These are phyloP conservation scores for Ascosphaera apis DNA, from an alignment of 2,329 filamentous ascomycete species.

Conservation along the genomic window DNA sequence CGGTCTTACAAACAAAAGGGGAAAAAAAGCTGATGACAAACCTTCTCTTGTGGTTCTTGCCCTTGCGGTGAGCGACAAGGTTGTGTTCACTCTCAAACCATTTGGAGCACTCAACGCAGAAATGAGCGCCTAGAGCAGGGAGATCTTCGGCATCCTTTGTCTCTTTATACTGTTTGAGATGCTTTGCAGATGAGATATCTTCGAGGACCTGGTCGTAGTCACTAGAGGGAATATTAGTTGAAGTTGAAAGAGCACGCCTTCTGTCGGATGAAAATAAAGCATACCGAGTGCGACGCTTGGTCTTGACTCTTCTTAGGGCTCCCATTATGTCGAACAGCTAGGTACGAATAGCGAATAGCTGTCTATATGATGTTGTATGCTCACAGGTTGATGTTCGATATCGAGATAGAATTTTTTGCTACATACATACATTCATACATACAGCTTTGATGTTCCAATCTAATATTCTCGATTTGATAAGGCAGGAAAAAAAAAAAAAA, in stretches of 20 bases:
- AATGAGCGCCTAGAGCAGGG: slow-evolving; percentile 62
- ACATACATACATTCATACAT: too few species aligned
- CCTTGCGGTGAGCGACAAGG: slow-evolving; percentile 50
- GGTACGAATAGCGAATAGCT: too few species aligned
- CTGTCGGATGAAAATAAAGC: slow-evolving; percentile 6
- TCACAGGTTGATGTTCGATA: too few species aligned
- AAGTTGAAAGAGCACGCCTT: slow-evolving; percentile 1
- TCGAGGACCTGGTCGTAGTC: slow-evolving; percentile 79
- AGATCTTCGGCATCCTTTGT: slow-evolving; percentile 67
- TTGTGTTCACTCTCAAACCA: slow-evolving; percentile 80
- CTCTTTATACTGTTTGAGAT: slow-evolving; percentile 56
- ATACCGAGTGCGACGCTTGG: slow-evolving; percentile 46
- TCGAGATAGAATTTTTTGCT: too few species aligned
- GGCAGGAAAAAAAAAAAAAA: too few species aligned
- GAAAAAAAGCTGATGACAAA: slow-evolving; percentile 14
- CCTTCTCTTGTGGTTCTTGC: slow-evolving; percentile 88
- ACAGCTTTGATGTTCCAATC: too few species aligned
- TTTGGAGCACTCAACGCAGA: slow-evolving; percentile 85
- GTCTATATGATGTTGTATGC: too few species aligned
- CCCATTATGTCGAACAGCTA: too few species aligned
- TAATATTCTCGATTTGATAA: too few species aligned
- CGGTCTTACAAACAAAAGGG: slow-evolving; percentile 1
- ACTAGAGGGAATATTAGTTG: background rate
- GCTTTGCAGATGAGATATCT: slow-evolving; percentile 55
- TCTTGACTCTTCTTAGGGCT: slow-evolving; percentile 44